Evolutionary conservation across 1,284 basidiomycete genomes (phyloP), one percentile per base, ranked within the genome.

Genomic region (Microbotryum lychnidis-dioicae): DNA sequence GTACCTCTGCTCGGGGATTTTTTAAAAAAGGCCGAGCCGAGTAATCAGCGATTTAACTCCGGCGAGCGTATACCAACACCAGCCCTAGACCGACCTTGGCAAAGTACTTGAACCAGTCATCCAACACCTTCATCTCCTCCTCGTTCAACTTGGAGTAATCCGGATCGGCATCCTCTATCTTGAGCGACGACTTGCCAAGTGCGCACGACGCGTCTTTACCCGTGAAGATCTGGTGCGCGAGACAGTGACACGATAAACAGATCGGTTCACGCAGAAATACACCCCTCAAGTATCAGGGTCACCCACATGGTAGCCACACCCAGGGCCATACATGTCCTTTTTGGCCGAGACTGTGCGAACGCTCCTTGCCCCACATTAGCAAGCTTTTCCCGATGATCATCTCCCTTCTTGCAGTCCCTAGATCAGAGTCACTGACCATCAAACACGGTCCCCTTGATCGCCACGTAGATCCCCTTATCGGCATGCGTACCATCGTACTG

Each of bases 101-200:
- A 74, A 87, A 87, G 77, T 93, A 94, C 7, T 65, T 45, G 79
- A 72, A 81, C 94, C 94, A 97, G 71, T 96, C 91, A 66, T 96
- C 82, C 57, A 97, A 80, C 2, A 90, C 88, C 76, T 91, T 90
- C 75, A 78, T 75, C 73, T 96, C 89, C 67, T 82, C 82, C 65
- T 84, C 85, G 57, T 82, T 81, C 52, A 98, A 80, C 0, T 75
- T 78, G 67, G 85, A 89, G 75, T 90, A 97, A 74, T 98, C 93
- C 5, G 91, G 77, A 4, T 92, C 80, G 0, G 93, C 94, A 73
- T 97, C 87, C 74, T 92, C 88, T 6, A 80, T 77, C 68, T 91
- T 91, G 70, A 97, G 78, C 70, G 87, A 91, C 45, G 89, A 93
- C 78, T 79, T 80, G 60, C 80, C 81, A 0, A 78, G 71, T 0